These are phyloP conservation scores for Physcia stellaris DNA, from an alignment of 495 filamentous ascomycete species.

Conservation along the genomic window DNA sequence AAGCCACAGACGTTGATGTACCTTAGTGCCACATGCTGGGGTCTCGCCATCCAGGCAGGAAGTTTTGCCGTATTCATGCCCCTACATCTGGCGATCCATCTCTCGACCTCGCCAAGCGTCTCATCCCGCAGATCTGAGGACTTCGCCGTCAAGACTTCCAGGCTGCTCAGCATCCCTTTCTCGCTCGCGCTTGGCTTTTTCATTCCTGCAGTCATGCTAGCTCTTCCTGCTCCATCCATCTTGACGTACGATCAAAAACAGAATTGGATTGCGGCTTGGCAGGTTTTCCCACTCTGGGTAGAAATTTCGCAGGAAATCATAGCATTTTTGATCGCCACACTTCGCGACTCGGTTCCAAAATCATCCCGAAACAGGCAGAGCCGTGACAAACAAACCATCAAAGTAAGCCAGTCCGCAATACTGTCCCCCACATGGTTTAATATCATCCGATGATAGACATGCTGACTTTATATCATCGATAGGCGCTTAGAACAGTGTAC, in stretches of 20 bases:
- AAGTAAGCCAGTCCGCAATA: too few relatives aligned
- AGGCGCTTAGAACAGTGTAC: conserved; percentile 42
- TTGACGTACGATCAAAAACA: conserved; percentile 39
- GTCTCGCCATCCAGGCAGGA: conserved; percentile 37
- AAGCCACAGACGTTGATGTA: neutral
- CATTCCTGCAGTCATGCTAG: conserved; percentile 36
- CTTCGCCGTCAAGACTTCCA: conserved; percentile 32
- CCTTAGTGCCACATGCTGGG: conserved; percentile 19
- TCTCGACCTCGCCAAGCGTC: conserved; percentile 38
- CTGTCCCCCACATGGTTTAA: too few relatives aligned
- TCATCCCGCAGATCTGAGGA: conserved; percentile 29
- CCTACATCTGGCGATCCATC: conserved; percentile 35
- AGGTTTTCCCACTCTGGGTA: conserved; percentile 39
- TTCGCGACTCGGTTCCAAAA: conserved; percentile 21
- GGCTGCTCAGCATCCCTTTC: conserved; percentile 33
- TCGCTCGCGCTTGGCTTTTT: conserved; percentile 36
- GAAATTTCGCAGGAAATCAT: conserved; percentile 21
- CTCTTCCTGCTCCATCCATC: conserved; percentile 33
- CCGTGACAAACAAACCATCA: too few relatives aligned
- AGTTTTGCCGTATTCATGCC: conserved; percentile 41
- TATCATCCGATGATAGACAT: too few relatives aligned
- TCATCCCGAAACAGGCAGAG: too few relatives aligned
- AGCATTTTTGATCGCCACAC: conserved; percentile 19
- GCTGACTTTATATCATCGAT: too few relatives aligned
- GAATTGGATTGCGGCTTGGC: conserved; percentile 43